Evolutionary conservation across 2,329 filamentous ascomycete species (phyloP), one percentile per base, ranked within the genome.

Genomic region (Cordyceps cateniannulata): DNA sequence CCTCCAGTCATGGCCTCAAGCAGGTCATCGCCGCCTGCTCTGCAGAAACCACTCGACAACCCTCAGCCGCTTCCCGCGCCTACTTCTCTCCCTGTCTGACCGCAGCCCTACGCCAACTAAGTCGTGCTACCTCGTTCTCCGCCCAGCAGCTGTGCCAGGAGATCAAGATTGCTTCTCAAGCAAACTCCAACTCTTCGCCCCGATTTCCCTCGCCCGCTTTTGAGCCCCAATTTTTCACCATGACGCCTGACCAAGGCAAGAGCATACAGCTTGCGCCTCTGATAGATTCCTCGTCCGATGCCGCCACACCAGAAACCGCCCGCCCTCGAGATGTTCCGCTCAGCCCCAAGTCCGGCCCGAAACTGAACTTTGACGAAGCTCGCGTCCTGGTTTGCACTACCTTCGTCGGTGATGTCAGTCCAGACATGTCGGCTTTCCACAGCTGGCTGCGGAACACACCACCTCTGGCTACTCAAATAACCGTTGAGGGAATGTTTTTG

Each of bases 401-500:
- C 0, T 87, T 86, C 67, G 82, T 87, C 29, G 85, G 85, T 29
- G 85, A 87, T 65, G 82, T 84, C 3, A 87, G 82, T 65, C 78
- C 83, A 14, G 84, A 87, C 63, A 87, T 87, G 84, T 80, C 82
- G 3, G 86, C 80, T 61, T 87, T 87, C 69, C 82, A 85, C 62
- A 81, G 85, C 64, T 88, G 85, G 85, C 76, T 88, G n/a, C 80
- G 84, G 50, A 81, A 83, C 64, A 79, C 80, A 1, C 83, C 85
- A 1, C 72, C 80, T 0, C 77, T 83, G 3, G 81, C 81, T 1
- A 77, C 81, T 18, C 84, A 82, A 65, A 83, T 88, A 61, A 78
- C 81, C 7, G 84, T 88, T 5, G 85, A 88, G 68, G 85, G 84
- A 65, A 87, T 88, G 83, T 88, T 88, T 64, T 74, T 87, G 20